Evolutionary conservation across 805 yeast genomes (phyloP).

Genomic region (Cyberlindnera euphorbiae): DNA sequence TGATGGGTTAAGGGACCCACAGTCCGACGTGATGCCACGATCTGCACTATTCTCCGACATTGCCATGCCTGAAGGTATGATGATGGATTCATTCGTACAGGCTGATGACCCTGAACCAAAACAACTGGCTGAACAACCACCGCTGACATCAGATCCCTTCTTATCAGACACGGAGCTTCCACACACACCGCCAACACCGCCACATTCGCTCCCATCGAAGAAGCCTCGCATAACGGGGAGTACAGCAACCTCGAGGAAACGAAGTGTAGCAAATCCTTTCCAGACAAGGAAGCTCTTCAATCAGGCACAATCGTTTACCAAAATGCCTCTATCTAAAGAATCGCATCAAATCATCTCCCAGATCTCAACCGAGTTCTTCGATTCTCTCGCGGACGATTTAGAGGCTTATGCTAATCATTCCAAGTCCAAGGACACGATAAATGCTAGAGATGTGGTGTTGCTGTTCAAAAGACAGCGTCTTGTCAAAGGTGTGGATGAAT

Average conservation of each 20-base stretch:
- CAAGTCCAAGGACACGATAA: constrained; percentile 22
- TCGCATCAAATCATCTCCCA: constrained; percentile 20
- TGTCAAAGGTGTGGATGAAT: constrained; percentile 12
- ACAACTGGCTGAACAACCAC: background rate
- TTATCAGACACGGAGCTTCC: no score
- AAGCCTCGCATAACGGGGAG: background rate
- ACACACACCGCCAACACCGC: constrained; percentile 6
- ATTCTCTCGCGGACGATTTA: constrained; percentile 29
- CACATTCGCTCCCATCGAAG: constrained; percentile 1
- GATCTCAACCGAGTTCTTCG: constrained; percentile 27
- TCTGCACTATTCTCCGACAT: constrained; percentile 18
- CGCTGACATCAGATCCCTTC: no score
- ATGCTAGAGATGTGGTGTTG: constrained; percentile 23
- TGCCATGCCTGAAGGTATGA: constrained; percentile 25
- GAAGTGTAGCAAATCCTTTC: constrained; percentile 6
- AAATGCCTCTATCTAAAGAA: constrained; percentile 17
- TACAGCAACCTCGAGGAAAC: no score
- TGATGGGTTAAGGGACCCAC: constrained; percentile 1
- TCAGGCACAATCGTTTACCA: constrained; percentile 8
- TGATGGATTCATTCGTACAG: constrained; percentile 10
- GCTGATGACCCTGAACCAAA: background rate
- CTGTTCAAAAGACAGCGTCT: constrained; percentile 30
- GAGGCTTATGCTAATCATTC: constrained; percentile 32
- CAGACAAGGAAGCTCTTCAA: constrained; percentile 6
- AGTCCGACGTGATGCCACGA: constrained; percentile 3